Evolutionary conservation across 352 stramenopile genomes (phyloP).

Genomic region (Plasmopara viticola): DNA sequence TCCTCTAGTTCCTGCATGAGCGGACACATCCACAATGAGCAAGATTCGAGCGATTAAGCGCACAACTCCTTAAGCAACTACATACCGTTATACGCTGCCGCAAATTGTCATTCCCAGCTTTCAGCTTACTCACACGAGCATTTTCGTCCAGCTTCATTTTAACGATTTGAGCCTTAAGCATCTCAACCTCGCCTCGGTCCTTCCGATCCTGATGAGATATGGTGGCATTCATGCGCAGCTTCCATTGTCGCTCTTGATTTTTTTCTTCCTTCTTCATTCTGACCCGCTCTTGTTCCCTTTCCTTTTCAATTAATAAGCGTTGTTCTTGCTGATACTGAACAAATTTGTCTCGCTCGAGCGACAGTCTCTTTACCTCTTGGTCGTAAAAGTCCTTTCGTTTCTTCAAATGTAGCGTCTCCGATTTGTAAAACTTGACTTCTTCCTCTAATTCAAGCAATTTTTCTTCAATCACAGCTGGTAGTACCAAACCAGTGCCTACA

Average conservation of each 20-base stretch:
- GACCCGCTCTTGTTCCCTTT: slow-evolving; percentile 56
- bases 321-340: slow-evolving; percentile 47
- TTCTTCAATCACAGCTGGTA: slow-evolving; percentile 74
- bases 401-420: slow-evolving; percentile 72
- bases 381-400: slow-evolving; percentile 65
- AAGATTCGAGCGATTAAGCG: too few relatives aligned
- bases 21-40: background rate
- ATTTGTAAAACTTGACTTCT: slow-evolving; percentile 84
- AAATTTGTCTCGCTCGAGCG: slow-evolving; percentile 45
- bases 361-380: slow-evolving; percentile 52
- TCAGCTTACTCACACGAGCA: slow-evolving; percentile 46
- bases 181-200: slow-evolving; percentile 61
- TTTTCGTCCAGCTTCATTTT: slow-evolving; percentile 75
- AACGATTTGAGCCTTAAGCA: slow-evolving; percentile 77
- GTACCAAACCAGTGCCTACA: slow-evolving; percentile 16
- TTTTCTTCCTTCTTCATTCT: slow-evolving; percentile 76
- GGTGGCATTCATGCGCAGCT: slow-evolving; percentile 53
- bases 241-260: slow-evolving; percentile 65
- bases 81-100: slow-evolving; percentile 57
- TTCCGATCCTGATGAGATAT: slow-evolving; percentile 32
- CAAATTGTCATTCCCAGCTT: slow-evolving; percentile 58
- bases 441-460: slow-evolving; percentile 75
- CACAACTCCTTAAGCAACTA: background rate
- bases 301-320: slow-evolving; percentile 44
- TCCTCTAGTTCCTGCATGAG: slow-evolving; percentile 59